Base-by-base conservation (phyloP, 2,329 filamentous ascomycete species). In the Microthyrium microscopicum region DNA sequence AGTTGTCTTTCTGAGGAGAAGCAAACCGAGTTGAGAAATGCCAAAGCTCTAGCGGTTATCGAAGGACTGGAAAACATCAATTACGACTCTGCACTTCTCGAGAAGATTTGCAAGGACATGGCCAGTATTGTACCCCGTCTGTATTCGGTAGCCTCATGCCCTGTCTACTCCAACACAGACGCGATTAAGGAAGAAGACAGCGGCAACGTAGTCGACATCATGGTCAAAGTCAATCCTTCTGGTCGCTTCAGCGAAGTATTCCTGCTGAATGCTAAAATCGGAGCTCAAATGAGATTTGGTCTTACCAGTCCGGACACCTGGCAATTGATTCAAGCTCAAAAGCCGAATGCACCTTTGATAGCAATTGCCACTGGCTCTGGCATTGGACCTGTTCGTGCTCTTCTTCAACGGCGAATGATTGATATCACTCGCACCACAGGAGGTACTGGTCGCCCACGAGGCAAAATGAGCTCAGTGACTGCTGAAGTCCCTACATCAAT, bases 361-460 rank as follows among this genome's bases (percentile, higher is more conserved):
- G 34, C 40, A 17, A 32, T 46, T 16, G 39, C 41, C 21, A 46
- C 43, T 2, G 43, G 44, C 6, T 42, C 43, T 3, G 43, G 44
- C 20, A 42, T 46, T 20, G 44, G 39, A 21, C 43, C 43, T 15
- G 32, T 46, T 5, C 39, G 40, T 15, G 35, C 33, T 20, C 36
- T 44, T 5, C 34, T 44, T 7, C 39, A 44, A 24, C 28, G 34
- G 19, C 41, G 42, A 15, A 37, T 44, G 25, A n/a, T n/a, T 35
- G 33, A 13, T 21, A 22, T 11, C 19, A 2, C 9, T 9, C 19
- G 17, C 24, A 22, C 27, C 26, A 29, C 18, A 33, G 15, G 33
- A 15, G 15, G 22, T 16, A n/a, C n/a, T n/a, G n/a, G n/a, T n/a
- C n/a, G n/a, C n/a, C n/a, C n/a, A n/a, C n/a, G n/a, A n/a, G n/a